These are phyloP conservation scores for Pythium insidiosum DNA, from an alignment of 352 stramenopile genomes.

Conservation along the genomic window DNA sequence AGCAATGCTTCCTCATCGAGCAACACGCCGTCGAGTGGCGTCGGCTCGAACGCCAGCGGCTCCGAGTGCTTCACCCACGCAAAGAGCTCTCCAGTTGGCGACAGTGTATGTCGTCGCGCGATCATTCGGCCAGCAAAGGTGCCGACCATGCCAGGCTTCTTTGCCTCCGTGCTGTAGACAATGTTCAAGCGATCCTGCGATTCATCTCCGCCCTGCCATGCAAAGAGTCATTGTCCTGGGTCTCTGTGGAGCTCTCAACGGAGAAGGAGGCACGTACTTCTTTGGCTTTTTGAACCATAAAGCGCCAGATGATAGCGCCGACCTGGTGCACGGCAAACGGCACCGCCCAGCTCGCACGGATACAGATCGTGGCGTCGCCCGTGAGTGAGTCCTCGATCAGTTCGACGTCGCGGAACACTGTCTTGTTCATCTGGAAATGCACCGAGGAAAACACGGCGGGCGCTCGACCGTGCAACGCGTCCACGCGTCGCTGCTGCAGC, in stretches of 20 bases:
- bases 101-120: no score
- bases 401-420: neutral
- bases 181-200: no score
- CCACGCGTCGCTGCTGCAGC: constrained; percentile 1
- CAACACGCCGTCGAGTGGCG: neutral
- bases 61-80: constrained; percentile 4
- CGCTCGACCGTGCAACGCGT: constrained; percentile 1
- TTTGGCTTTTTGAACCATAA: constrained; percentile 1
- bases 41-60: constrained; percentile 1
- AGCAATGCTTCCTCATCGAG: constrained; percentile 11
- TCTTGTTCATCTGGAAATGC: neutral
- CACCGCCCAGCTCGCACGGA: constrained; percentile 1
- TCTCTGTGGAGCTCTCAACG: neutral
- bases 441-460: constrained; percentile 1
- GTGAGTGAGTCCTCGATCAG: constrained; percentile 1
- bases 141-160: no score
- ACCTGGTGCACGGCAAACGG: constrained; percentile 3
- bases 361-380: neutral
- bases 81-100: constrained; percentile 1
- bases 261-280: no score
- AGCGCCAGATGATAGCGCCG: constrained; percentile 5
- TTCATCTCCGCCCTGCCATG: neutral
- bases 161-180: no score
- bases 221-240: neutral
- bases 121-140: no score